A percentile compares a stretch with the other conserved stretches of the same genome.
Conservation (phyloP, 2,329 filamentous ascomycete genomes). For the Cladorrhinum sp. region DNA sequence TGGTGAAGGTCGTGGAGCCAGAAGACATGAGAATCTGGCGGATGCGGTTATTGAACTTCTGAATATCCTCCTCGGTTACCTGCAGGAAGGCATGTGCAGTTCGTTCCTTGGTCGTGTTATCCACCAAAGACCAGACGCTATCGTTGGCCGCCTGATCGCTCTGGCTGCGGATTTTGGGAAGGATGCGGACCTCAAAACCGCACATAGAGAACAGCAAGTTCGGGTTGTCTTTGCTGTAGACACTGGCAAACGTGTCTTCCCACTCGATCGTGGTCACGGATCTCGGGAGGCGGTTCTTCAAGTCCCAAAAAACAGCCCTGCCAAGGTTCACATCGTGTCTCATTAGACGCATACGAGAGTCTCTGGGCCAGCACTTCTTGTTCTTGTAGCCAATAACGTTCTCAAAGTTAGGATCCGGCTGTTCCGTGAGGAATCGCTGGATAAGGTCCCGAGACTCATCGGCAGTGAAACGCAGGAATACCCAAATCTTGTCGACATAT, state of each 20-base stretch:
- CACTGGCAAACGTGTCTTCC: slow-evolving; percentile 97
- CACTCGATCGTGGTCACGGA: slow-evolving; percentile 97
- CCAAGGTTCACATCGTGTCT: slow-evolving; percentile 97
- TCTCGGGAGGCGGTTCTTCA: slow-evolving; percentile 93
- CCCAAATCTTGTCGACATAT: slow-evolving; percentile 98
- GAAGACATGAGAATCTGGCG: slow-evolving; percentile 99
- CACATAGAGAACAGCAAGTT: slow-evolving; percentile 97
- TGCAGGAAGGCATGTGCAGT: slow-evolving; percentile 97
- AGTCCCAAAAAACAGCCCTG: slow-evolving; percentile 95
- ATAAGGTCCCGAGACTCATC: slow-evolving; percentile 96
- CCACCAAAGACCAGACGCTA: slow-evolving; percentile 95
- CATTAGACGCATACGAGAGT: slow-evolving; percentile 97
- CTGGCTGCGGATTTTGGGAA: slow-evolving; percentile 91
- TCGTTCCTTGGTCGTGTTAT: slow-evolving; percentile 94
- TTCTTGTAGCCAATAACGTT: slow-evolving; percentile 99
- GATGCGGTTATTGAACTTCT: slow-evolving; percentile 99
- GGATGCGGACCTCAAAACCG: slow-evolving; percentile 92
- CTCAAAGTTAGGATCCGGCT: slow-evolving; percentile 97
- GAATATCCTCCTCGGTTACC: slow-evolving; percentile 95
- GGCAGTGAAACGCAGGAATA: slow-evolving; percentile 89
- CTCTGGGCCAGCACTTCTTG: slow-evolving; percentile 98
- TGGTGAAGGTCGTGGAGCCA: slow-evolving; percentile 98
- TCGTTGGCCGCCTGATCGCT: slow-evolving; percentile 97
- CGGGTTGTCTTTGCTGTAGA: slow-evolving; percentile 97
- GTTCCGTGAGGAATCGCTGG: slow-evolving; percentile 94